Evolutionary conservation across 2,329 filamentous ascomycete genomes (phyloP), one percentile per base, ranked within the genome.

Genomic region (Talaromyces verruculosus): DNA sequence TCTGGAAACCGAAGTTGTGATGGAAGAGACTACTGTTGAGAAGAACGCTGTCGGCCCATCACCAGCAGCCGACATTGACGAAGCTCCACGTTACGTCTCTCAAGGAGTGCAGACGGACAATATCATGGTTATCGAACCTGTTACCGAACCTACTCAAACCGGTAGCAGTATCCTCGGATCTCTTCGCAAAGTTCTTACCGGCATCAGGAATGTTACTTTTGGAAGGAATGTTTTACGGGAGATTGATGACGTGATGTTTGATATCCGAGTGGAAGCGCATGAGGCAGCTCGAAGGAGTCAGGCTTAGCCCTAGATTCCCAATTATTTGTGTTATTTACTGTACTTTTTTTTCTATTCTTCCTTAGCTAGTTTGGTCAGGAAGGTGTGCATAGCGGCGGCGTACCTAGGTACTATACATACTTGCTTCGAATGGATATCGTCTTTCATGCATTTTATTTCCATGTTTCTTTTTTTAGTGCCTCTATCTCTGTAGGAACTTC

Each of bases 201-300:
- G 87, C 68, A 81, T 93, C 66, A 85, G 84, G 63, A 80, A 79
- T 33, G 82, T 88, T 25, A 81, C 85, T 17, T 78, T 96, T 49
- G 87, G 87, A 17, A 83, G 86, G 11, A 82, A 85, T 11, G 88
- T 91, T 67, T 86, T 92, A 63, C 84, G 88, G 67, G 84, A 89
- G 74, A 84, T 95, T 69, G 91, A 95, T 73, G 89, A 93, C 73
- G 80, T 92, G 71, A 83, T 95, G 74, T 91, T 93, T 81, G 90
- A 94, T 75, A 87, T 94, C 69, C 89, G 91, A 76, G 84, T 86
- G 68, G 88, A 90, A 75, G 83, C 93, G 61, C 91, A 90, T 75
- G 87, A 89, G 65, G 91, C 91, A 17, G 88, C 88, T 71, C 82
- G 82, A 71, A 84, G 90, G 68, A 70, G 76, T 67, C 22, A 59